Conservation (phyloP, 495 filamentous ascomycete genomes). For the Lineolata rhizophorae region DNA sequence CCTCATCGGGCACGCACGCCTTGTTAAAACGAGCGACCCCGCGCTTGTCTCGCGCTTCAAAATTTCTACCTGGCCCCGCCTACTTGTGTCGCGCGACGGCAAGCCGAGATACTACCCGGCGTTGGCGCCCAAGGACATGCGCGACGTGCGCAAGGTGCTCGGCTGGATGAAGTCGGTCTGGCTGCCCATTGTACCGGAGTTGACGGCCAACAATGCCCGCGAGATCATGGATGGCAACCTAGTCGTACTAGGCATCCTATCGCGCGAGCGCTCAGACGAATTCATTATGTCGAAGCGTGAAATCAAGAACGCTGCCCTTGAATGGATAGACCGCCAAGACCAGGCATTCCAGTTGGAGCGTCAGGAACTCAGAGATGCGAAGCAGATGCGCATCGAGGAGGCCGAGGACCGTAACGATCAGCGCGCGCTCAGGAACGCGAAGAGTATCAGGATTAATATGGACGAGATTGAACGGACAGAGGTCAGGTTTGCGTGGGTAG, state of each 20-base stretch:
- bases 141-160: constrained; percentile 59
- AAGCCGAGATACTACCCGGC: constrained; percentile 71
- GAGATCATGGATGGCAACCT: constrained; percentile 89
- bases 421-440: constrained; percentile 64
- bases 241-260: constrained; percentile 79
- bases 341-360: constrained; percentile 75
- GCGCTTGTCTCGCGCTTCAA: constrained; percentile 60
- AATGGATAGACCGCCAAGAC: constrained; percentile 95
- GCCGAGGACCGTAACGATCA: constrained; percentile 87
- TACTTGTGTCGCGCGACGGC: constrained; percentile 76
- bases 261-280: constrained; percentile 54
- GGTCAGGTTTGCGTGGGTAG: constrained; percentile 94
- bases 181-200: constrained; percentile 92
- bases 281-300: constrained; percentile 63
- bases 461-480: constrained; percentile 68
- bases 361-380: constrained; percentile 78
- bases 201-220: constrained; percentile 71
- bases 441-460: constrained; percentile 79
- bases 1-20: constrained; percentile 72
- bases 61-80: constrained; percentile 82
- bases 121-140: constrained; percentile 70
- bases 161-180: constrained; percentile 90
- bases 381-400: constrained; percentile 88
- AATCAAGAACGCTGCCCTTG: constrained; percentile 82
- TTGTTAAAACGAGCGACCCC: constrained; percentile 70